These are phyloP conservation scores for Saturnispora zaruensis DNA, from an alignment of 805 yeast genomes.

Conservation along the genomic window DNA sequence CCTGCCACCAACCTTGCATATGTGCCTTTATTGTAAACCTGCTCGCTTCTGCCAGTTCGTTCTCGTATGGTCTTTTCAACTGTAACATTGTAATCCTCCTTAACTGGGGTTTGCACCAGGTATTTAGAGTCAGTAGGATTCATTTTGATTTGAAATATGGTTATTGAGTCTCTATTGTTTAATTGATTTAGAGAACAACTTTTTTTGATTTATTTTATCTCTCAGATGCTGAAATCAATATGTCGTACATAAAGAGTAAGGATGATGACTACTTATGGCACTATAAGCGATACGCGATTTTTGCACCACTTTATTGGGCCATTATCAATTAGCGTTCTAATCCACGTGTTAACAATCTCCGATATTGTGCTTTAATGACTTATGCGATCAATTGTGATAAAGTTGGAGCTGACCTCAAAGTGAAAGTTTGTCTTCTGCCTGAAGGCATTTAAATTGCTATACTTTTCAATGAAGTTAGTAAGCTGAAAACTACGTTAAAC, in stretches of 20 bases:
- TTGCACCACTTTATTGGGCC: background rate
- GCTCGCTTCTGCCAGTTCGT: slow-evolving; percentile 51
- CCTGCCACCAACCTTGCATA: slow-evolving; percentile 94
- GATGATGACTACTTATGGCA: background rate
- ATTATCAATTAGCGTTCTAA: background rate
- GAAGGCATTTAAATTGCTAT: too few species aligned
- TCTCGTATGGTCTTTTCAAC: slow-evolving; percentile 30
- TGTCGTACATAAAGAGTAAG: too few species aligned
- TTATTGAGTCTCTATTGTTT: background rate
- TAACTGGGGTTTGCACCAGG: slow-evolving; percentile 8
- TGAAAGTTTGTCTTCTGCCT: too few species aligned
- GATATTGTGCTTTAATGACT: background rate
- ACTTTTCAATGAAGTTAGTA: too few species aligned
- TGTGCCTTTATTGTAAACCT: slow-evolving; percentile 45
- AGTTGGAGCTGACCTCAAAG: too few species aligned
- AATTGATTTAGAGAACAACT: background rate
- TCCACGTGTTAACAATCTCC: background rate
- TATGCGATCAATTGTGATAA: too few species aligned
- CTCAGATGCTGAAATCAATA: background rate
- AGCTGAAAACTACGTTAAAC: too few species aligned
- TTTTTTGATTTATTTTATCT: background rate
- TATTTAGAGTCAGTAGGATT: background rate
- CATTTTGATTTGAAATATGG: background rate
- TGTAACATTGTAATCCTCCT: slow-evolving; percentile 9
- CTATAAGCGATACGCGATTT: background rate